Evolutionary conservation across 371 early-diverging fungal species (phyloP).

Genomic region (Mucor lusitanicus): DNA sequence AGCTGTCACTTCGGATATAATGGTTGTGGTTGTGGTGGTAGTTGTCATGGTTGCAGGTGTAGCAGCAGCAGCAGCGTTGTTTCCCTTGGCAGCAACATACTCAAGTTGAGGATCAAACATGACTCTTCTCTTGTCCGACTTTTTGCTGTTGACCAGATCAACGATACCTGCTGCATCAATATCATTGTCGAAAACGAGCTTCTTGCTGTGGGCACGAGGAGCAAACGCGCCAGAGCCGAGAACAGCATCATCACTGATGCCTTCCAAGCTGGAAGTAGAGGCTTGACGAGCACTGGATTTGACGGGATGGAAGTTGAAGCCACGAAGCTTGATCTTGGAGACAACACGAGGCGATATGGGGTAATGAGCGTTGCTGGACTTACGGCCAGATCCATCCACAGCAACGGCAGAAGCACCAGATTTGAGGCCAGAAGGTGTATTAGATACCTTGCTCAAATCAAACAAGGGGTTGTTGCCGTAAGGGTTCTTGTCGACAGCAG

Average conservation of each 20-base stretch:
- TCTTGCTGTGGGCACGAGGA: conserved; percentile 76
- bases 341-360: conserved; percentile 70
- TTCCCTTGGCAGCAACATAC: conserved; percentile 24
- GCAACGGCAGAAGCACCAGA: conserved; percentile 53
- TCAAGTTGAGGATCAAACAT: conserved; percentile 38
- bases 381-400: conserved; percentile 45
- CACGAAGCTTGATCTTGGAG: conserved; percentile 71
- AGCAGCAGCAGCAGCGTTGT: neutral
- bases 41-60: conserved; percentile 1
- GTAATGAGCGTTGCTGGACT: conserved; percentile 56
- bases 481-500: conserved; percentile 80
- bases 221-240: conserved; percentile 70
- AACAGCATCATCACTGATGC: conserved; percentile 67
- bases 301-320: conserved; percentile 46
- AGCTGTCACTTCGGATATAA: neutral
- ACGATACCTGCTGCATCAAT: conserved; percentile 31
- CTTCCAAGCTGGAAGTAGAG: conserved; percentile 31
- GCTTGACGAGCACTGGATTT: conserved; percentile 25
- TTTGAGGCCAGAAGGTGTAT: conserved; percentile 21
- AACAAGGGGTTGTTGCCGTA: conserved; percentile 87
- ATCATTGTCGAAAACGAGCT: conserved; percentile 54
- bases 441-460: conserved; percentile 38
- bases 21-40: conserved; percentile 6
- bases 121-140: conserved; percentile 20
- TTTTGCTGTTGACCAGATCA: conserved; percentile 28